These are phyloP conservation scores for Penicillium sp. DNA, from an alignment of 2,329 filamentous ascomycete genomes.

Conservation along the genomic window DNA sequence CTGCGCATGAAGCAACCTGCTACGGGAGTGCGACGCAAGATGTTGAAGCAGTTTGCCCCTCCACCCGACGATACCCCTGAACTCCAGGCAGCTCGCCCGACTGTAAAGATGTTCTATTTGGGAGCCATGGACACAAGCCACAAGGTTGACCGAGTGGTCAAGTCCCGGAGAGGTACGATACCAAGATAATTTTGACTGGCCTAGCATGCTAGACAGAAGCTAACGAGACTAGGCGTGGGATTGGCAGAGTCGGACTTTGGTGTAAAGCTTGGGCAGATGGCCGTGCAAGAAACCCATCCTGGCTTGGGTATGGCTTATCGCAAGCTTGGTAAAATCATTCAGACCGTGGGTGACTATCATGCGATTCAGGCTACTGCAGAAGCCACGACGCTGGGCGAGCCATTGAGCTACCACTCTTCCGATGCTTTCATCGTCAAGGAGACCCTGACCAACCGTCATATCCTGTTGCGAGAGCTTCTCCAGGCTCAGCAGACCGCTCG, in stretches of 20 bases:
- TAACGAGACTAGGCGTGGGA: slow-evolving; percentile 67
- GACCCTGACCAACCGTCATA: slow-evolving; percentile 95
- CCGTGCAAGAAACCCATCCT: slow-evolving; percentile 84
- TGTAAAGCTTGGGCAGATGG: slow-evolving; percentile 82
- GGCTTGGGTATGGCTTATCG: slow-evolving; percentile 88
- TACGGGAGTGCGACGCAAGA: slow-evolving; percentile 90
- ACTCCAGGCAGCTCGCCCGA: slow-evolving; percentile 81
- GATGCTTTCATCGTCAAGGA: slow-evolving; percentile 99
- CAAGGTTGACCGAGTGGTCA: slow-evolving; percentile 93
- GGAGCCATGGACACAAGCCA: slow-evolving; percentile 96
- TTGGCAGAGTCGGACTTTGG: slow-evolving; percentile 92
- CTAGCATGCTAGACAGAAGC: not conserved
- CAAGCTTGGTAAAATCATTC: slow-evolving; percentile 91
- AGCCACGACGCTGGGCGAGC: slow-evolving; percentile 90
- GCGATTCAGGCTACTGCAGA: slow-evolving; percentile 95
- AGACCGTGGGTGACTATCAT: slow-evolving; percentile 92
- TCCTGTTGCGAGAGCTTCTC: slow-evolving; percentile 87
- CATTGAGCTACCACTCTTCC: slow-evolving; percentile 90
- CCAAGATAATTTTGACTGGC: not conserved
- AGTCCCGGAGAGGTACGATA: slow-evolving; percentile 77
- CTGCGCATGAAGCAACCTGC: slow-evolving; percentile 95
- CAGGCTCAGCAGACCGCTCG: slow-evolving; percentile 86
- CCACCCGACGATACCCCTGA: slow-evolving; percentile 97
- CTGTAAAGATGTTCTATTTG: slow-evolving; percentile 94
- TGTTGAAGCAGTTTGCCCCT: slow-evolving; percentile 97